These are phyloP conservation scores for Simmondsia chinensis DNA, from an alignment of 148 eudicot genomes.

Conservation along the genomic window DNA sequence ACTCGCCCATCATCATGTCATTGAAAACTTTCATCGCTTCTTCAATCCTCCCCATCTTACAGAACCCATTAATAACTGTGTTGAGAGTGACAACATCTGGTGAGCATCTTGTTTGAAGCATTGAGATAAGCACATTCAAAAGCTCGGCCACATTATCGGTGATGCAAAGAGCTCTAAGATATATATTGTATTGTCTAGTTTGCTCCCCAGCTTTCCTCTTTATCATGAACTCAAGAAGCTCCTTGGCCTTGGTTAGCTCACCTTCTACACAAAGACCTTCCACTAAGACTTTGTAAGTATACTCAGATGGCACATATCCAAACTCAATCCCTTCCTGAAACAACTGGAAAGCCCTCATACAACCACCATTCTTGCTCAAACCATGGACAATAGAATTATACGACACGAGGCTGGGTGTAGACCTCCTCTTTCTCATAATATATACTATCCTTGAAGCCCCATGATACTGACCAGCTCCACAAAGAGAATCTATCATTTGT, in stretches of 20 bases:
- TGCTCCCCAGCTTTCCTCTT: conserved; percentile 28
- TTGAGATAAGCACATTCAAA: conserved; percentile 49
- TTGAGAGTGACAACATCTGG: conserved; percentile 79
- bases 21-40: conserved; percentile 52
- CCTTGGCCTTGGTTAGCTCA: conserved; percentile 53
- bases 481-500: conserved; percentile 69
- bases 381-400: conserved; percentile 83
- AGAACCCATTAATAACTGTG: conserved; percentile 68
- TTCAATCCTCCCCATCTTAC: conserved; percentile 54
- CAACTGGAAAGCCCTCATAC: conserved; percentile 87
- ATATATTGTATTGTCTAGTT: conserved; percentile 67
- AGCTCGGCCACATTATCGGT: conserved; percentile 58
- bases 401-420: conserved; percentile 44
- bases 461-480: conserved; percentile 49
- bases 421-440: conserved; percentile 73
- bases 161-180: conserved; percentile 60
- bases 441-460: conserved; percentile 82
- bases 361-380: conserved; percentile 50
- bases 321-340: conserved; percentile 64
- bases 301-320: conserved; percentile 71
- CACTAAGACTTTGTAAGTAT: conserved; percentile 52
- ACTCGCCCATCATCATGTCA: conserved; percentile 73
- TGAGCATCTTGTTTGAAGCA: conserved; percentile 56
- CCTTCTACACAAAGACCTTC: conserved; percentile 64
- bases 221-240: conserved; percentile 50